Base-by-base conservation (phyloP, 192 early-diverging fungal species). In the Thamnidium elegans region DNA sequence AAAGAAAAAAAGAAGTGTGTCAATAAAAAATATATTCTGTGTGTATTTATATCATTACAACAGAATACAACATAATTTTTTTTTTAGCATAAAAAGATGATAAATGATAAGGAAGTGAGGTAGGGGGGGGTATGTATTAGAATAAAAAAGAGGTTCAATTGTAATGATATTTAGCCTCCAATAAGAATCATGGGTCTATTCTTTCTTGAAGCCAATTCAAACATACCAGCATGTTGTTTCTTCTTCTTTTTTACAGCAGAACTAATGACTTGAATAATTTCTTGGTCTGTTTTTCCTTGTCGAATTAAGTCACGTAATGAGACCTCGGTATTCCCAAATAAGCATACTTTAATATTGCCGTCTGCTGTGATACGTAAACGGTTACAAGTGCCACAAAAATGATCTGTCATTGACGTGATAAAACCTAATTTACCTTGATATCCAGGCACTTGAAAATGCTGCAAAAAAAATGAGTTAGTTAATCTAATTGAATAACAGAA, bases 381-480 rank as follows among this genome's bases (percentile, higher is more conserved):
- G 69, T 95, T 97, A 73, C 96, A 99, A 1, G 94, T 91, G 4
- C 87, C 83, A 78, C 95, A 99, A 62, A 99, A 99, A 59, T 96
- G 91, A 43, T 95, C 86, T n/a, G 94, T 93, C 96, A 99, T 99
- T 2, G 93, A 95, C 3, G 93, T 94, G 55, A 99, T 97, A 69
- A 97, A 99, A 0, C 97, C 97, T 76, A 99, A 87, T 72, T 89
- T 85, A n/a, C 95, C 95, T 21, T 60, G 63, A 66, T 87, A 94
- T 4, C 91, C 95, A 5, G 85, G 82, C 47, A 97, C 84, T 39
- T 77, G 59, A 58, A 87, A 95, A 3, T 86, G 84, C n/a, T n/a
- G n/a, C n/a, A n/a, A n/a, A n/a, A n/a, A n/a, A n/a, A n/a, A n/a
- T n/a, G n/a, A n/a, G n/a, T n/a, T n/a, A n/a, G n/a, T n/a, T n/a